These are phyloP conservation scores for Vitis rupestris DNA, from an alignment of 164 flowering plant genomes.

Conservation along the genomic window DNA sequence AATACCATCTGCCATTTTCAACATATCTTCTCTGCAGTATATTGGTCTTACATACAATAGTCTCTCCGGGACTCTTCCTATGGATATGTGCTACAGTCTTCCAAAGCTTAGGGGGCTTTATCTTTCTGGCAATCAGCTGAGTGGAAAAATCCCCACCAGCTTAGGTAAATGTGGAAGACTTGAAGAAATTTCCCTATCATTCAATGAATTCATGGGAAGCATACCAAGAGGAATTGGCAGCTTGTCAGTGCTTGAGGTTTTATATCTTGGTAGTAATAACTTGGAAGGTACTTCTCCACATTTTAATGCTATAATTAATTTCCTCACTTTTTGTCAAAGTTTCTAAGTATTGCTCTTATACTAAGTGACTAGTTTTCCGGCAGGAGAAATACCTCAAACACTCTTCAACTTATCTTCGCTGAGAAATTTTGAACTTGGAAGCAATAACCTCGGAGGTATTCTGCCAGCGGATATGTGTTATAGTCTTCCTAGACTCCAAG, in stretches of 20 bases:
- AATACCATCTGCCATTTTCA: conserved; percentile 11
- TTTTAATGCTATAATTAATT: no score
- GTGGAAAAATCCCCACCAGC: neutral
- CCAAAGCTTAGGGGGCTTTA: neutral
- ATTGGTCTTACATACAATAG: neutral
- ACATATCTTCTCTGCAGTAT: neutral
- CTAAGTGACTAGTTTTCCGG: no score
- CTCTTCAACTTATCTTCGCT: no score
- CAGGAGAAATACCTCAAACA: no score
- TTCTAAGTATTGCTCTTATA: no score
- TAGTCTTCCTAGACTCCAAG: neutral
- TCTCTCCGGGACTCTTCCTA: conserved; percentile 10
- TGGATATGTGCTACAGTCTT: neutral
- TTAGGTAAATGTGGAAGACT: conserved; percentile 3
- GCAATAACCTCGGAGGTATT: no score
- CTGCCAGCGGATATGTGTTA: conserved; percentile 3
- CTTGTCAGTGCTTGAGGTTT: neutral
- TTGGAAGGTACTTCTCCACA: conserved; percentile 6
- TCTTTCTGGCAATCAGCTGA: neutral
- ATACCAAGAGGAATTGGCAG: conserved; percentile 14
- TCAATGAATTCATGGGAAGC: conserved; percentile 13
- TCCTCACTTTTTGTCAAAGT: no score
- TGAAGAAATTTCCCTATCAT: neutral
- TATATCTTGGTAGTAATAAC: conserved; percentile 5
- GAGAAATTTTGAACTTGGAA: no score